These are phyloP conservation scores for Lenwebbia sp. DNA, from an alignment of 345 rosid genomes.

Conservation along the genomic window DNA sequence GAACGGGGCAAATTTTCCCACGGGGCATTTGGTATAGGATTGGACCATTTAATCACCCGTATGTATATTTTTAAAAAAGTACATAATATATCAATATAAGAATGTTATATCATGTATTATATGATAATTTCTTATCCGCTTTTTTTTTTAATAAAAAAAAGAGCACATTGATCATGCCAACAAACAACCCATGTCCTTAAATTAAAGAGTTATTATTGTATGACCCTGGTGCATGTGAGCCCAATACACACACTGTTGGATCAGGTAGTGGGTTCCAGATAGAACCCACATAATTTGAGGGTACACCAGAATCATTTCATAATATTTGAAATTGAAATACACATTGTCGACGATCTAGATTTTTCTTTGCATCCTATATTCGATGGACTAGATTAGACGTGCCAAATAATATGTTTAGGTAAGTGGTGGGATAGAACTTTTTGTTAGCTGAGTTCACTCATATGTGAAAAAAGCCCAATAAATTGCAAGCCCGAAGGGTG, in stretches of 20 bases:
- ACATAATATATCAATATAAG: neutral
- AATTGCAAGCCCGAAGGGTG: no score
- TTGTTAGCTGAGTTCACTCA: no score
- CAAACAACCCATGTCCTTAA: neutral
- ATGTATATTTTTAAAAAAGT: neutral
- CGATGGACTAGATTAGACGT: neutral
- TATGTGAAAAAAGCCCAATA: no score
- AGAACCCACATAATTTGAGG: neutral
- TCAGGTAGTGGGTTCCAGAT: neutral
- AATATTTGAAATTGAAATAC: neutral
- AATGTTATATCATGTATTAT: neutral
- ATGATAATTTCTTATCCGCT: neutral
- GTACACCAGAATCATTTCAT: neutral
- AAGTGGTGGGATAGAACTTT: neutral
- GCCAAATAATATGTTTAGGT: neutral
- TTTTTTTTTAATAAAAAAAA: neutral
- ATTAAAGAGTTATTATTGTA: neutral
- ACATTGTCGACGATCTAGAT: no score
- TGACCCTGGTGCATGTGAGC: neutral
- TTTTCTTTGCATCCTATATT: neutral
- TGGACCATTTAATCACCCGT: neutral
- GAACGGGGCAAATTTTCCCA: no score
- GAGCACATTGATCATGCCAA: neutral
- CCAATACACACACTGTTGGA: neutral
- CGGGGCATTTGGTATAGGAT: no score